Evolutionary conservation across 179 eudicot species (phyloP).

Genomic region (Dionaea muscipula): DNA sequence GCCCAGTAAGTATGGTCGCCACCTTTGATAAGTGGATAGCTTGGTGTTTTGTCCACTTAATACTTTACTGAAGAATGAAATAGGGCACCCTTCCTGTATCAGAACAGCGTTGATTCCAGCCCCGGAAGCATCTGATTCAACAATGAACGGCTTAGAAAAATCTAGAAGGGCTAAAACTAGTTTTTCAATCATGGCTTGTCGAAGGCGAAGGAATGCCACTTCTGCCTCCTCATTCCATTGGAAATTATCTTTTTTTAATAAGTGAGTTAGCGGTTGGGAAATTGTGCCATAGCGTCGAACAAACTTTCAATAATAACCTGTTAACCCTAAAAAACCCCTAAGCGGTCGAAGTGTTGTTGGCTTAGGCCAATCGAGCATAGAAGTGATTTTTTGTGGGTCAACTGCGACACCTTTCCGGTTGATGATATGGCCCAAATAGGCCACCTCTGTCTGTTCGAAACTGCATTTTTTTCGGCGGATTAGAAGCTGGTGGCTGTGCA

Average conservation of each 20-base stretch:
- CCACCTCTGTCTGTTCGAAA: background rate
- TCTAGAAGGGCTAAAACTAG: conserved; percentile 1
- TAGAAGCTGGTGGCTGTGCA: background rate
- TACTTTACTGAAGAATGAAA: too few species aligned
- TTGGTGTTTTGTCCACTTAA: too few species aligned
- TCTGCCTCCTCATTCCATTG: background rate
- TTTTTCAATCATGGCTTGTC: background rate
- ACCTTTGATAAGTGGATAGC: too few species aligned
- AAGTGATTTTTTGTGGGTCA: conserved; percentile 1
- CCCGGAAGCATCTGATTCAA: background rate
- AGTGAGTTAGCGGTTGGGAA: background rate
- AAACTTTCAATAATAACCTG: conserved; percentile 7
- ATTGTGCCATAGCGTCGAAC: background rate
- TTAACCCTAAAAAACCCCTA: conserved; percentile 8
- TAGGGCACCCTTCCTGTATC: too few species aligned
- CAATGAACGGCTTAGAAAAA: background rate
- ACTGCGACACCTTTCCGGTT: background rate
- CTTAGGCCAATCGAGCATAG: background rate
- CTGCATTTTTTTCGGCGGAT: background rate
- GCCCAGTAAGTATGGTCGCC: too few species aligned
- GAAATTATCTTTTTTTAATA: background rate
- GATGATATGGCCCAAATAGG: conserved; percentile 9
- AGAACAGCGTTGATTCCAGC: background rate
- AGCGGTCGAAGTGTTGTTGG: background rate
- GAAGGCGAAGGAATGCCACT: background rate